Percentiles rank a stretch among this genome's conserved stretches.
Evolutionary conservation across 2,329 filamentous ascomycete species (phyloP).

Genomic region (Exophiala mesophila): DNA sequence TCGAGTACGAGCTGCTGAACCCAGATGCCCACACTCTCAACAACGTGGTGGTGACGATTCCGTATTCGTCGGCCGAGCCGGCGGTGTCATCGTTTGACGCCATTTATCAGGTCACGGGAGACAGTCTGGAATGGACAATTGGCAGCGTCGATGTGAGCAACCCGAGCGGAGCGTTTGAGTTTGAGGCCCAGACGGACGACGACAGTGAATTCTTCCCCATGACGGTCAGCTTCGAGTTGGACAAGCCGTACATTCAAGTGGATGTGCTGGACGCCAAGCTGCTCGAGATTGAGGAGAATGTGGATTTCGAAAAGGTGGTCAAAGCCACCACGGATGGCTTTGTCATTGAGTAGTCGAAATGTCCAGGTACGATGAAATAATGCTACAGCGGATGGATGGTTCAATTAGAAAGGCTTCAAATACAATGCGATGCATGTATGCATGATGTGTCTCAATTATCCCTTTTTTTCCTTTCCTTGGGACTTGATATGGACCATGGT

Average conservation of each 20-base stretch:
- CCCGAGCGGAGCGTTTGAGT: constrained; percentile 83
- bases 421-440: too few relatives aligned
- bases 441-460: too few relatives aligned
- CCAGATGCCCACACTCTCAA: constrained; percentile 60
- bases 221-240: constrained; percentile 83
- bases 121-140: constrained; percentile 90
- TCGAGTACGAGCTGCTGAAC: constrained; percentile 91
- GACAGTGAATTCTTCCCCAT: constrained; percentile 98
- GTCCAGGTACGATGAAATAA: too few relatives aligned
- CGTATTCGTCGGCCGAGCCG: constrained; percentile 79
- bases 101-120: constrained; percentile 86
- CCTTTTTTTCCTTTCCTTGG: too few relatives aligned
- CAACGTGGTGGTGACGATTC: constrained; percentile 83
- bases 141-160: constrained; percentile 80
- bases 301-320: constrained; percentile 43
- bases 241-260: constrained; percentile 80
- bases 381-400: too few relatives aligned
- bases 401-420: too few relatives aligned
- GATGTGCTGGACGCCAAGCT: constrained; percentile 59
- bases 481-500: too few relatives aligned
- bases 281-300: constrained; percentile 41
- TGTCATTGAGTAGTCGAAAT: constrained; percentile 40
- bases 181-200: constrained; percentile 80
- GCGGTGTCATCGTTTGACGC: constrained; percentile 90
- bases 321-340: constrained; percentile 42